Conservation (phyloP, 106 monocot species). For the Acorus gramineus region DNA sequence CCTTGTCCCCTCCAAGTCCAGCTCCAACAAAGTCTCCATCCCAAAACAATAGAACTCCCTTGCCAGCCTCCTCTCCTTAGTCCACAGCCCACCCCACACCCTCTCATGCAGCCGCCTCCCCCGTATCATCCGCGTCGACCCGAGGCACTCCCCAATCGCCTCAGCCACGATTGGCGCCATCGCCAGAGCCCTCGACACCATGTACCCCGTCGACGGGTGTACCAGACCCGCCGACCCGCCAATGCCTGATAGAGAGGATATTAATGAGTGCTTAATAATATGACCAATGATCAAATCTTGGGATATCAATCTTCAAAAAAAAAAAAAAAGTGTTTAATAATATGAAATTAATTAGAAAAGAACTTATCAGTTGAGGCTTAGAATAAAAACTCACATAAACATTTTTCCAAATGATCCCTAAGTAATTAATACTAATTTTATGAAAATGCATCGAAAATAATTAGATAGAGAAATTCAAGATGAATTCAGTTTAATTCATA, state of each 20-base stretch:
- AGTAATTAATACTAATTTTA: too few relatives aligned
- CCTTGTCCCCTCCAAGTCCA: constrained; percentile 23
- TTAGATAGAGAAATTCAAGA: too few relatives aligned
- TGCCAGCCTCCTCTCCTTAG: constrained; percentile 11
- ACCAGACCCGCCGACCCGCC: constrained; percentile 15
- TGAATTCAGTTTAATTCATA: too few relatives aligned
- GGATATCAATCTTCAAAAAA: too few relatives aligned
- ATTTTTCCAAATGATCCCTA: too few relatives aligned
- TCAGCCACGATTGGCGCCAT: constrained; percentile 9
- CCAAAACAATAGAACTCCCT: constrained; percentile 31
- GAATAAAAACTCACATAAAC: too few relatives aligned
- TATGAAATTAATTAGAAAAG: too few relatives aligned
- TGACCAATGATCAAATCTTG: too few relatives aligned
- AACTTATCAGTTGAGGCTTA: too few relatives aligned
- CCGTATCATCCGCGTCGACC: constrained; percentile 19
- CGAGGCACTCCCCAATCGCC: constrained; percentile 25
- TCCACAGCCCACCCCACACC: constrained; percentile 22
- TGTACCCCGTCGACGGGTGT: constrained; percentile 27
- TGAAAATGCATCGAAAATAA: too few relatives aligned
- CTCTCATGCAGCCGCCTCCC: constrained; percentile 9
- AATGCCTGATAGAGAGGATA: neutral
- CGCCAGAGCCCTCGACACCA: constrained; percentile 15
- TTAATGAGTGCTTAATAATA: too few relatives aligned
- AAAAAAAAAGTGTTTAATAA: too few relatives aligned
- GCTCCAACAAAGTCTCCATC: constrained; percentile 27